phyloP scores from a whole-genome alignment of 1,284 basidiomycete species.

The Boletellus deceptivus region DNA sequence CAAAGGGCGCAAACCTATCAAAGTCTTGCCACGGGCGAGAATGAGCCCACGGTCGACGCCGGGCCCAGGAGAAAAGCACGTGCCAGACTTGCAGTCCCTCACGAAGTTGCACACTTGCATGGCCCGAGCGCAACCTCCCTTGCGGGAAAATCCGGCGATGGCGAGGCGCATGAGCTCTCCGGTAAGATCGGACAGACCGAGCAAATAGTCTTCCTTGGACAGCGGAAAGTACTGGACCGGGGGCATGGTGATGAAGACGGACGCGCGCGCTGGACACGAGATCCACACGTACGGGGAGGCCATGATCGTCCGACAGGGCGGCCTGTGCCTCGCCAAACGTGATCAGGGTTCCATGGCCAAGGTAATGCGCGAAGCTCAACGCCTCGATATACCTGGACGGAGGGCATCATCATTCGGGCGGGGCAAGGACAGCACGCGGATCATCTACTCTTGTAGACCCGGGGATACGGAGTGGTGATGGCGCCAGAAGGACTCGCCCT shows the following conservation, averaged over 20 bases:
- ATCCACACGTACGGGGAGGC: constrained; percentile 52
- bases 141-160: constrained; percentile 71
- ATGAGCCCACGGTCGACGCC: background rate
- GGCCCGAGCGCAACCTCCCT: constrained; percentile 70
- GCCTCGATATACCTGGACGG: constrained; percentile 78
- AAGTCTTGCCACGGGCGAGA: constrained; percentile 51
- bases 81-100: constrained; percentile 74
- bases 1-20: constrained; percentile 67
- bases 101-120: constrained; percentile 75
- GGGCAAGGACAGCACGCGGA: background rate
- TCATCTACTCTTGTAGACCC: constrained; percentile 66
- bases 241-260: constrained; percentile 2
- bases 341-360: constrained; percentile 72
- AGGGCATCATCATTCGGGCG: constrained; percentile 13
- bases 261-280: background rate
- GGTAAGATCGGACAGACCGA: constrained; percentile 91
- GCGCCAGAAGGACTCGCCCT: constrained; percentile 76
- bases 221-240: constrained; percentile 61
- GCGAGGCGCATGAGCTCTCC: constrained; percentile 98
- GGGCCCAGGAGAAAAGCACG: constrained; percentile 21
- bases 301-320: constrained; percentile 57
- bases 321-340: constrained; percentile 68
- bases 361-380: constrained; percentile 85
- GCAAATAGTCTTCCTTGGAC: constrained; percentile 80
- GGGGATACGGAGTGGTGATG: constrained; percentile 77